phyloP scores from a whole-genome alignment of 345 rosid genomes.

The Boechera divaricarpa region DNA sequence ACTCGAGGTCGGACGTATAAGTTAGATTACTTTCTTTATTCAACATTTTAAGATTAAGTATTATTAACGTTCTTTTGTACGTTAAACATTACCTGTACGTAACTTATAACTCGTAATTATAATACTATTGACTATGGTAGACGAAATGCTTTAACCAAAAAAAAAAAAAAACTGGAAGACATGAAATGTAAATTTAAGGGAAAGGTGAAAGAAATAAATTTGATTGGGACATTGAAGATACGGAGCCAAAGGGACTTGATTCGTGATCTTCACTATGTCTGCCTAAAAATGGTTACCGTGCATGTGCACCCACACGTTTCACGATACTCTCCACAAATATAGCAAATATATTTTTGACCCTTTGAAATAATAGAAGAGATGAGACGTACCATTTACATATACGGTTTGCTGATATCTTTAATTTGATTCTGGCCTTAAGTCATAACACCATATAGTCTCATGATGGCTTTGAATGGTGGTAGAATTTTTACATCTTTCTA shows the following conservation, averaged over 20 bases:
- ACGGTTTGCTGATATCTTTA: background rate
- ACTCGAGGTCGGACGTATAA: background rate
- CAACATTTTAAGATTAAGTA: background rate
- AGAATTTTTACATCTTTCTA: background rate
- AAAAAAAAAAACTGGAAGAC: background rate
- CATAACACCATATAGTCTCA: background rate
- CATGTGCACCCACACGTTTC: conserved; percentile 27
- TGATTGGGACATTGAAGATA: conserved; percentile 43
- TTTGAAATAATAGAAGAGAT: conserved; percentile 29
- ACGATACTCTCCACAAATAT: conserved; percentile 25
- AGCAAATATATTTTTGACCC: conserved; percentile 28
- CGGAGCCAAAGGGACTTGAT: conserved; percentile 44
- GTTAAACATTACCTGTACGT: conserved; percentile 44
- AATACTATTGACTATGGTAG: conserved; percentile 3
- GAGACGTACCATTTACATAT: conserved; percentile 10
- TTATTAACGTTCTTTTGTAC: conserved; percentile 1
- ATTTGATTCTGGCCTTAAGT: conserved; percentile 4
- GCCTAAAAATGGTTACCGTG: conserved; percentile 38
- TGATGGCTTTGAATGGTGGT: background rate
- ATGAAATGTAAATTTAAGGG: conserved; percentile 14
- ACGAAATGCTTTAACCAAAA: background rate
- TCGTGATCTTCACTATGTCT: conserved; percentile 40
- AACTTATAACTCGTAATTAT: conserved; percentile 21
- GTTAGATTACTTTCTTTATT: background rate
- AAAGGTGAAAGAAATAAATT: conserved; percentile 21